Conservation (phyloP, 495 filamentous ascomycete genomes). For the Elasticomyces elasticus region DNA sequence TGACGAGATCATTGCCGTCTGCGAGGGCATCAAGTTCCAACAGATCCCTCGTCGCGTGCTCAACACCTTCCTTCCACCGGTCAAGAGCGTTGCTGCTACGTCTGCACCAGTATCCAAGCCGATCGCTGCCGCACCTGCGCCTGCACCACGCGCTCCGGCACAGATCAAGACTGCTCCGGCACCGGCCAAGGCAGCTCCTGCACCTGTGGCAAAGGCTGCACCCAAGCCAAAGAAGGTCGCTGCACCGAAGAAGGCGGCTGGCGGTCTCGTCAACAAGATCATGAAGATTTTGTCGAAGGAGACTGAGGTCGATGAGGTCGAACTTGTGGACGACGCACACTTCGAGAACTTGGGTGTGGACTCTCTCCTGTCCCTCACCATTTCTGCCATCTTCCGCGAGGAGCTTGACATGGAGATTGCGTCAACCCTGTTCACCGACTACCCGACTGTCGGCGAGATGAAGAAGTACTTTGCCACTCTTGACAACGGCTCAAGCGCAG, state of each 20-base stretch:
- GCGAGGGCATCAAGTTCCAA: slow-evolving; percentile 37
- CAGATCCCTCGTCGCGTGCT: slow-evolving; percentile 36
- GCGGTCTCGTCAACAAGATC: slow-evolving; percentile 30
- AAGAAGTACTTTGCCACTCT: slow-evolving; percentile 38
- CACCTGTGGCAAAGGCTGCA: slow-evolving; percentile 16
- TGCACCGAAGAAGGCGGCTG: slow-evolving; percentile 20
- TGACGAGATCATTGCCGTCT: slow-evolving; percentile 33
- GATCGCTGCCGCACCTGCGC: slow-evolving; percentile 2
- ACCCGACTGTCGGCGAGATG: slow-evolving; percentile 36
- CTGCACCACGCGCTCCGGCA: background rate
- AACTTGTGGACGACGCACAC: slow-evolving; percentile 36
- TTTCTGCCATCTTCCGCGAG: slow-evolving; percentile 38
- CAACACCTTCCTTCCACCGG: slow-evolving; percentile 33
- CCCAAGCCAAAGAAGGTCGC: slow-evolving; percentile 24
- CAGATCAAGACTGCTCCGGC: slow-evolving; percentile 11
- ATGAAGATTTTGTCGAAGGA: slow-evolving; percentile 38
- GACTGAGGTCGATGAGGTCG: slow-evolving; percentile 35
- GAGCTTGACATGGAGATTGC: slow-evolving; percentile 37
- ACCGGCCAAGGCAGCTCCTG: slow-evolving; percentile 14
- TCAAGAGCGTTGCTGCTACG: slow-evolving; percentile 21
- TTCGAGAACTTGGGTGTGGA: slow-evolving; percentile 39
- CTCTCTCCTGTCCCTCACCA: slow-evolving; percentile 36
- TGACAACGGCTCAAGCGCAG: slow-evolving; percentile 28
- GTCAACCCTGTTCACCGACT: slow-evolving; percentile 36
- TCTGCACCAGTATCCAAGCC: slow-evolving; percentile 14